phyloP scores from a whole-genome alignment of 2,329 filamentous ascomycete species.

The Calycina marina region DNA sequence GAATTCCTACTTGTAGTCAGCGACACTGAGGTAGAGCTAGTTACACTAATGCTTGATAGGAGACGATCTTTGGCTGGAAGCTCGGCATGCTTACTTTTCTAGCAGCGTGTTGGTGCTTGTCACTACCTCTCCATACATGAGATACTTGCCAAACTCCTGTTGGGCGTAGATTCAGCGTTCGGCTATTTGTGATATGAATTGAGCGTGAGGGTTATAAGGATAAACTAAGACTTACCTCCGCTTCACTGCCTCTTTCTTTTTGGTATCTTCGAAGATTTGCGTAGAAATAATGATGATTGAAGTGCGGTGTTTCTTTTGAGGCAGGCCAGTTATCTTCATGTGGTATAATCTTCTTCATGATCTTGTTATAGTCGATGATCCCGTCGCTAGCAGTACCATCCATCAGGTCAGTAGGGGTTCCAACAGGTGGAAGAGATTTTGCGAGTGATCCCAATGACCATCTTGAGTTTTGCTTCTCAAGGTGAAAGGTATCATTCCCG shows the following conservation, averaged over 20 bases:
- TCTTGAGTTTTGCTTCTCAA: constrained; percentile 50
- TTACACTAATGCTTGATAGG: too few relatives aligned
- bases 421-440: constrained; percentile 29
- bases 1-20: constrained; percentile 44
- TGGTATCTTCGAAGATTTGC: constrained; percentile 56
- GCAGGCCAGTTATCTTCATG: constrained; percentile 56
- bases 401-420: constrained; percentile 21
- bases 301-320: constrained; percentile 63
- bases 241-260: constrained; percentile 33
- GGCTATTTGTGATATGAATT: too few relatives aligned
- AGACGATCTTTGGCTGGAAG: constrained; percentile 2
- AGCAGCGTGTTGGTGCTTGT: constrained; percentile 89
- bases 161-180: too few relatives aligned
- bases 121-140: constrained; percentile 83
- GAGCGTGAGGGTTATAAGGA: too few relatives aligned
- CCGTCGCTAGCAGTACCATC: constrained; percentile 32
- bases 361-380: constrained; percentile 58
- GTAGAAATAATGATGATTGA: constrained; percentile 73
- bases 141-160: constrained; percentile 56
- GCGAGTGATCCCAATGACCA: constrained; percentile 43
- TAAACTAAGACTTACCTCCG: constrained; percentile 25
- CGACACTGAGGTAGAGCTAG: too few relatives aligned
- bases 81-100: constrained; percentile 49
- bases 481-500: constrained; percentile 68
- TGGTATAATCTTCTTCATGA: constrained; percentile 59